These are phyloP conservation scores for Triticum timopheevii DNA, from an alignment of 176 grass and related monocot genomes.

Conservation along the genomic window DNA sequence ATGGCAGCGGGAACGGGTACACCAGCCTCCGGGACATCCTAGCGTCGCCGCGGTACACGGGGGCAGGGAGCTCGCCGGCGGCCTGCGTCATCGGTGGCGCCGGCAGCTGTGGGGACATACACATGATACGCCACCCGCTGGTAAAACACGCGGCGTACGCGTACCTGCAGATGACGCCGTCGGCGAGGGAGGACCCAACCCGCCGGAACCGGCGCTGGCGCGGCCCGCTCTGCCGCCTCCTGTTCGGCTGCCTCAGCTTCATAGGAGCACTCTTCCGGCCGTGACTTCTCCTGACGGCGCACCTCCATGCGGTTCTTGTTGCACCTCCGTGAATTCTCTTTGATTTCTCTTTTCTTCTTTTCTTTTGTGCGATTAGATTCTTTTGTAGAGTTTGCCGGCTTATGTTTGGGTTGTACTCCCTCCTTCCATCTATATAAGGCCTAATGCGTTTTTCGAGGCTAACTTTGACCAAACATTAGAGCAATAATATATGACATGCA, in stretches of 20 bases:
- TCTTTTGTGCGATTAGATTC: constrained; percentile 10
- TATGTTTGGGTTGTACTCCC: constrained; percentile 11
- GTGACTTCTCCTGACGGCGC: not conserved
- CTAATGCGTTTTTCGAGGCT: too few relatives aligned
- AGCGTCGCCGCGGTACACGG: constrained; percentile 44
- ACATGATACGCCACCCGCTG: constrained; percentile 74
- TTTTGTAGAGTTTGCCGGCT: not conserved
- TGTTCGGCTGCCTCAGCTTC: constrained; percentile 44
- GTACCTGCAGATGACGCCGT: constrained; percentile 77
- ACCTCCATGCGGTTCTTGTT: constrained; percentile 3
- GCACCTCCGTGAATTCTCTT: not conserved
- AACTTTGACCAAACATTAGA: too few relatives aligned
- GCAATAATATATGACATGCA: too few relatives aligned
- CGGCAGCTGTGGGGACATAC: constrained; percentile 57
- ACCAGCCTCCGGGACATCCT: constrained; percentile 80
- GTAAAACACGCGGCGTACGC: constrained; percentile 80
- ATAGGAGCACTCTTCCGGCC: constrained; percentile 46
- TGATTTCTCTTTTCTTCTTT: not conserved
- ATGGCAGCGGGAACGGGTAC: constrained; percentile 37
- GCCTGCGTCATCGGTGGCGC: constrained; percentile 11
- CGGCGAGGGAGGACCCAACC: constrained; percentile 27
- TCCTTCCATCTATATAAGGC: too few relatives aligned
- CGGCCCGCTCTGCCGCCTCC: constrained; percentile 32
- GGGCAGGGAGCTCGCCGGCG: not conserved
- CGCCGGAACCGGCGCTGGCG: constrained; percentile 26